Evolutionary conservation across 2,329 filamentous ascomycete genomes (phyloP).

Genomic region (Colletotrichum australisinense): DNA sequence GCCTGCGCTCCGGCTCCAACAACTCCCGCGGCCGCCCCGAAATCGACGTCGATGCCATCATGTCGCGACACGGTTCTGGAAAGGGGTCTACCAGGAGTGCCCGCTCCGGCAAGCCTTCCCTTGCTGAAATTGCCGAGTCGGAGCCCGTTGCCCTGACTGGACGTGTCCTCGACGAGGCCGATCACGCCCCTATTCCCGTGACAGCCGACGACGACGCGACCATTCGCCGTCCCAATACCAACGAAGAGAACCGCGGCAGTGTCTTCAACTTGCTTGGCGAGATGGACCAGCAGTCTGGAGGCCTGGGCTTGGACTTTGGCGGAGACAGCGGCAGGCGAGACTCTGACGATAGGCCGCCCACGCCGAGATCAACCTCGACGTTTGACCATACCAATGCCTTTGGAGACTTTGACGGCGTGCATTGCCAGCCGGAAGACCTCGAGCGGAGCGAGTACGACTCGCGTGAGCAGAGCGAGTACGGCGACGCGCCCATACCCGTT

Average conservation of each 20-base stretch:
- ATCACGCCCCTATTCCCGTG: constrained; percentile 48
- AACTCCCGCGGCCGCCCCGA: constrained; percentile 56
- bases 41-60: constrained; percentile 52
- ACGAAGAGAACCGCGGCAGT: constrained; percentile 25
- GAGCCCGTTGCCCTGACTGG: constrained; percentile 63
- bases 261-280: constrained; percentile 48
- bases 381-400: constrained; percentile 72
- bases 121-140: constrained; percentile 68
- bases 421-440: constrained; percentile 70
- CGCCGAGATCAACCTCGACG: constrained; percentile 45
- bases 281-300: constrained; percentile 39
- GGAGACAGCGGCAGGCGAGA: constrained; percentile 17
- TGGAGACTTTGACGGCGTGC: constrained; percentile 84
- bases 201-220: constrained; percentile 51
- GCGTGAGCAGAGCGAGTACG: constrained; percentile 22
- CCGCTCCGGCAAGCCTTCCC: constrained; percentile 60
- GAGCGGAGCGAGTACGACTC: constrained; percentile 35
- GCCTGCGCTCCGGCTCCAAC: constrained; percentile 67
- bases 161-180: constrained; percentile 65
- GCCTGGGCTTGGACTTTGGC: constrained; percentile 27
- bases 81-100: constrained; percentile 65
- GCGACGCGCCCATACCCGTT: not conserved
- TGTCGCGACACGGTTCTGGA: constrained; percentile 65
- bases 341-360: constrained; percentile 41
- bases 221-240: constrained; percentile 42